Evolutionary conservation across 306 rosid species (phyloP).

Genomic region (Vachellia collinsii): DNA sequence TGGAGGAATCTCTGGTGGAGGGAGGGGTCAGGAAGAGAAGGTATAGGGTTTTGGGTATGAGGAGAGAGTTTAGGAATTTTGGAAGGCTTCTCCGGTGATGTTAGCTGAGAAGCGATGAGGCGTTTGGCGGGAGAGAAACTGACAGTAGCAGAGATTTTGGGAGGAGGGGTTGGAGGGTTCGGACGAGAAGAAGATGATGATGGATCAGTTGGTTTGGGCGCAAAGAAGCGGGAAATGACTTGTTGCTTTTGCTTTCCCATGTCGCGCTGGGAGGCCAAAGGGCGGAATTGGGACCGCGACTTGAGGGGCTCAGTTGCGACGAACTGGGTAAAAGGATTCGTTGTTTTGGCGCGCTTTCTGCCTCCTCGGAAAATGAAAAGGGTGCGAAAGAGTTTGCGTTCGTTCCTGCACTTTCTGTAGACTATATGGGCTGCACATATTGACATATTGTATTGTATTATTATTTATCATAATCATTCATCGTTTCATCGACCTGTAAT

Average conservation of each 20-base stretch:
- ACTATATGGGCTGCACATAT: too few relatives aligned
- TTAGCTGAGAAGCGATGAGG: conserved; percentile 55
- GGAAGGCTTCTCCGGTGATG: conserved; percentile 46
- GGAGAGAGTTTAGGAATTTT: conserved; percentile 71
- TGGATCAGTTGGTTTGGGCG: conserved; percentile 62
- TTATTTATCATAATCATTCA: too few relatives aligned
- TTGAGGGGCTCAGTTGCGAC: not conserved
- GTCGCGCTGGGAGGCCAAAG: not conserved
- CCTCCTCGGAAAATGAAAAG: not conserved
- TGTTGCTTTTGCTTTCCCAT: conserved; percentile 95
- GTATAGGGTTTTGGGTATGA: conserved; percentile 50
- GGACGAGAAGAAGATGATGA: conserved; percentile 38
- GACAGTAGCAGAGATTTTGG: conserved; percentile 82
- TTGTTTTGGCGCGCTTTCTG: conserved; percentile 56
- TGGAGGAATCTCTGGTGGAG: conserved; percentile 75
- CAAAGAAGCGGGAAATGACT: conserved; percentile 87
- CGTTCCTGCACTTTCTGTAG: not conserved
- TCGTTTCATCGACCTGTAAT: too few relatives aligned
- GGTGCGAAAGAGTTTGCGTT: not conserved
- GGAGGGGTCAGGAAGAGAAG: conserved; percentile 49
- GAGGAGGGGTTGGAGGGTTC: conserved; percentile 54
- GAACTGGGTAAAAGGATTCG: not conserved
- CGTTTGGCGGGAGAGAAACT: conserved; percentile 85
- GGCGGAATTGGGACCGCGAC: not conserved
- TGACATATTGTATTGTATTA: too few relatives aligned